Conservation (phyloP, 495 filamentous ascomycete species). For the Entonaema liquescens region DNA sequence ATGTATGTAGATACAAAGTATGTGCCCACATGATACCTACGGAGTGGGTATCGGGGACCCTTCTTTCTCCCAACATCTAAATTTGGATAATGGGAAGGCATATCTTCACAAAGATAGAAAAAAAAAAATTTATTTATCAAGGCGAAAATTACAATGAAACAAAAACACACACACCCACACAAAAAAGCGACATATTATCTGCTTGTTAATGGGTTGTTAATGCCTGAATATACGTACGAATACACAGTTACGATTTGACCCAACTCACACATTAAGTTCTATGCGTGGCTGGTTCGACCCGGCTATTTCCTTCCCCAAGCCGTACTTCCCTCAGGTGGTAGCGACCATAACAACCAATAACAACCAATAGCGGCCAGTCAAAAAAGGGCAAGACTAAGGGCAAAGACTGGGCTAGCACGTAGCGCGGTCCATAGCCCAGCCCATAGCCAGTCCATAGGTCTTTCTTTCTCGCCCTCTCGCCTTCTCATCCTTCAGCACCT, state of each 20-base stretch:
- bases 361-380: conserved; percentile 18
- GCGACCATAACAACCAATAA: conserved; percentile 10
- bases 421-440: conserved; percentile 20
- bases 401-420: conserved; percentile 8
- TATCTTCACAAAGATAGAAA: not conserved
- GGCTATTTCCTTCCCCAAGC: conserved; percentile 38
- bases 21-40: conserved; percentile 6
- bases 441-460: not conserved
- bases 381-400: conserved; percentile 29
- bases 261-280: conserved; percentile 9
- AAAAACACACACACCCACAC: too few species aligned
- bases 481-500: conserved; percentile 38
- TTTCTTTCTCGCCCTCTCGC: not conserved
- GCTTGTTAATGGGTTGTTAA: not conserved
- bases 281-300: conserved; percentile 32
- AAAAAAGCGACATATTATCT: not conserved
- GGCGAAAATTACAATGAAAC: conserved; percentile 2
- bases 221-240: conserved; percentile 1
- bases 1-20: too few species aligned
- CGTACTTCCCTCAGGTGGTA: conserved; percentile 20
- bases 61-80: conserved; percentile 10
- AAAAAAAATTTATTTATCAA: not conserved
- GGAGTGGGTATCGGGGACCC: conserved; percentile 13
- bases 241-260: conserved; percentile 15
- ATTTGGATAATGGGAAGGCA: conserved; percentile 19